phyloP scores from a whole-genome alignment of 2,329 filamentous ascomycete species.

The Paecilomyces sp. region DNA sequence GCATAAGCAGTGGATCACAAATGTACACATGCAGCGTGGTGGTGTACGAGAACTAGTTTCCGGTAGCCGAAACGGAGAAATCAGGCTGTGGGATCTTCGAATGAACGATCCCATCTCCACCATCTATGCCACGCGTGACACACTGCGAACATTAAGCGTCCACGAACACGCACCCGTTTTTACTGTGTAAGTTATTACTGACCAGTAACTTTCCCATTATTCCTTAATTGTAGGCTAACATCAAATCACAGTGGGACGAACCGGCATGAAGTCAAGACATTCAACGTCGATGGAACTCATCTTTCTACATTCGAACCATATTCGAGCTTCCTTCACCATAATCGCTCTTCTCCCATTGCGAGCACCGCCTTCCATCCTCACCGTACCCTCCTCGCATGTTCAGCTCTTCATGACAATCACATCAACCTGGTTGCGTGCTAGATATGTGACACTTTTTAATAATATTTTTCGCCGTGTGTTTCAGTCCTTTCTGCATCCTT shows the following conservation, averaged over 20 bases:
- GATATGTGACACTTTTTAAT: conserved; percentile 1
- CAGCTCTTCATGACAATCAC: conserved; percentile 78
- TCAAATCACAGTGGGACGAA: conserved; percentile 64
- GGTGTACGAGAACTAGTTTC: conserved; percentile 86
- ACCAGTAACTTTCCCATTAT: background rate
- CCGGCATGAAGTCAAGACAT: conserved; percentile 80
- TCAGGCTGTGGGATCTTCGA: conserved; percentile 93
- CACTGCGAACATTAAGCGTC: conserved; percentile 76
- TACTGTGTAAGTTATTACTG: conserved; percentile 63
- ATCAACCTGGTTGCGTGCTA: conserved; percentile 77
- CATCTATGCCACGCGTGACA: conserved; percentile 68
- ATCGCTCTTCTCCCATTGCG: conserved; percentile 72
- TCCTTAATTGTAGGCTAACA: conserved; percentile 3
- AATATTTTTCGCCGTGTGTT: background rate
- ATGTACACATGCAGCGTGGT: conserved; percentile 92
- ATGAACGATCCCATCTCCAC: conserved; percentile 70
- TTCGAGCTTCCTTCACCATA: conserved; percentile 77
- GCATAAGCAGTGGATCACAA: conserved; percentile 91
- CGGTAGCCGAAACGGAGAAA: conserved; percentile 84
- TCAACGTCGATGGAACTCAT: conserved; percentile 75
- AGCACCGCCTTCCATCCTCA: conserved; percentile 94
- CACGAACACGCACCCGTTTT: conserved; percentile 97
- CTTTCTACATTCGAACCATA: conserved; percentile 85
- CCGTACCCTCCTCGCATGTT: conserved; percentile 80
- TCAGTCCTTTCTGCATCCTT: background rate